Conservation (phyloP, 1,284 basidiomycete genomes). For the Pseudomicrostroma phylloplanum region DNA sequence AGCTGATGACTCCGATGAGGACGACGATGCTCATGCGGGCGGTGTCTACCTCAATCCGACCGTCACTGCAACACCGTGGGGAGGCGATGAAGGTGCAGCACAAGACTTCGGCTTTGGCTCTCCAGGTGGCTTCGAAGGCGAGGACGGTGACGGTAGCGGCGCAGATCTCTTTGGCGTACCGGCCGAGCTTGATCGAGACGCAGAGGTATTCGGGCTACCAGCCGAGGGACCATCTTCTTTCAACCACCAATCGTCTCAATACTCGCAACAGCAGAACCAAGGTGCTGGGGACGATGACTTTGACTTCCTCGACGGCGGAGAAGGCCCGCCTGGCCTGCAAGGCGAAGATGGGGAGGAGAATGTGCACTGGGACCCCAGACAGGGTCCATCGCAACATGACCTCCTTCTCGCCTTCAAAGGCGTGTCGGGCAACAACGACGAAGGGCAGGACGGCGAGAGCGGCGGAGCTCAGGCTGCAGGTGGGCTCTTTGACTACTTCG, state of each 20-base stretch:
- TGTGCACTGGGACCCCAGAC: slow-evolving; percentile 2
- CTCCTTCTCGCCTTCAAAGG: slow-evolving; percentile 14
- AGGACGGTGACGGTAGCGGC: not conserved
- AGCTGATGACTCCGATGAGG: slow-evolving; percentile 22
- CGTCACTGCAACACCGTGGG: slow-evolving; percentile 4
- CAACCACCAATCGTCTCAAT: not conserved
- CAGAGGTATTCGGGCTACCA: slow-evolving; percentile 3
- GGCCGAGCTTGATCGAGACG: slow-evolving; percentile 1
- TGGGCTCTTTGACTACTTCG: slow-evolving; percentile 79
- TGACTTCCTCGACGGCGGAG: slow-evolving; percentile 3
- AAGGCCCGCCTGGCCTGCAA: not conserved
- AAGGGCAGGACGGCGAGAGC: slow-evolving; percentile 50
- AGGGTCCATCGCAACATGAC: slow-evolving; percentile 7
- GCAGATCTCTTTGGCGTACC: slow-evolving; percentile 7
- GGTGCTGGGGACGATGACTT: not conserved
- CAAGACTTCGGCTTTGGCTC: not conserved
- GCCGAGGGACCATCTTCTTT: not conserved
- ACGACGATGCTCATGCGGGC: slow-evolving; percentile 12
- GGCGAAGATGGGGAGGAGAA: not conserved
- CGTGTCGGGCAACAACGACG: slow-evolving; percentile 12
- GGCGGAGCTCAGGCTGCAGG: slow-evolving; percentile 39
- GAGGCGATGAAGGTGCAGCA: not conserved
- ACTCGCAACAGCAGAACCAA: not conserved
- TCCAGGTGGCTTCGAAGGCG: not conserved
- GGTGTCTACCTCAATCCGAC: not conserved